Conservation (phyloP, 768 basidiomycete genomes). For the Albatrellus ellisii region DNA sequence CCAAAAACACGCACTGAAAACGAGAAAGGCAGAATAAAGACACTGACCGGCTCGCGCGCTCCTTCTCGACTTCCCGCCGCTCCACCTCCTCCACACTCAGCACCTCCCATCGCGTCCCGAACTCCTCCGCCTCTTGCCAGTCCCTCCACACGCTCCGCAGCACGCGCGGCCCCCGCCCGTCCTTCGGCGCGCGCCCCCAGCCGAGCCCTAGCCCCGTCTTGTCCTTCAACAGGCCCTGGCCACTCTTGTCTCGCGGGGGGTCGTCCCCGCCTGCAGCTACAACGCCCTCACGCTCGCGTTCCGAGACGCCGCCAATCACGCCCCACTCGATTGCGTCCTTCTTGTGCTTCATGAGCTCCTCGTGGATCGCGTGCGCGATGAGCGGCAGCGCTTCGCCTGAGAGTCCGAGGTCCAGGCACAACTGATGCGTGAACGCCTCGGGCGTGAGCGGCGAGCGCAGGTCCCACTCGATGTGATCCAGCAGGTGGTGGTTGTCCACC, state of each 20-base stretch:
- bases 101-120: slow-evolving; percentile 77
- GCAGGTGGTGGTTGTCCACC: slow-evolving; percentile 79
- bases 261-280: slow-evolving; percentile 18
- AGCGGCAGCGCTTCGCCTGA: slow-evolving; percentile 81
- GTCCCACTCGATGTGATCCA: slow-evolving; percentile 99
- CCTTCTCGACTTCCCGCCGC: slow-evolving; percentile 76
- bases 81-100: slow-evolving; percentile 87
- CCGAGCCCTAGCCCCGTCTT: slow-evolving; percentile 72
- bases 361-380: slow-evolving; percentile 87
- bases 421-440: slow-evolving; percentile 64
- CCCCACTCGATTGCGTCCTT: slow-evolving; percentile 94
- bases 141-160: slow-evolving; percentile 89
- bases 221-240: slow-evolving; percentile 53
- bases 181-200: slow-evolving; percentile 65
- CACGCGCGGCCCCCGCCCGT: slow-evolving; percentile 68
- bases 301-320: slow-evolving; percentile 50
- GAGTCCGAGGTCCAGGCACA: slow-evolving; percentile 80
- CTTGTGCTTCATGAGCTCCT: slow-evolving; percentile 91
- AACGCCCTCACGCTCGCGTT: too few species aligned
- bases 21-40: too few species aligned
- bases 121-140: slow-evolving; percentile 88
- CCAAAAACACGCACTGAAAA: background rate
- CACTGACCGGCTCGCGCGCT: slow-evolving; percentile 64
- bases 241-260: slow-evolving; percentile 32
- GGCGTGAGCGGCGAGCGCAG: slow-evolving; percentile 87